Percentiles rank a stretch among this genome's conserved stretches.
Evolutionary conservation across 2,329 filamentous ascomycete species (phyloP).

Genomic region (Ophiognomonia clavigignenti-juglandacearum): DNA sequence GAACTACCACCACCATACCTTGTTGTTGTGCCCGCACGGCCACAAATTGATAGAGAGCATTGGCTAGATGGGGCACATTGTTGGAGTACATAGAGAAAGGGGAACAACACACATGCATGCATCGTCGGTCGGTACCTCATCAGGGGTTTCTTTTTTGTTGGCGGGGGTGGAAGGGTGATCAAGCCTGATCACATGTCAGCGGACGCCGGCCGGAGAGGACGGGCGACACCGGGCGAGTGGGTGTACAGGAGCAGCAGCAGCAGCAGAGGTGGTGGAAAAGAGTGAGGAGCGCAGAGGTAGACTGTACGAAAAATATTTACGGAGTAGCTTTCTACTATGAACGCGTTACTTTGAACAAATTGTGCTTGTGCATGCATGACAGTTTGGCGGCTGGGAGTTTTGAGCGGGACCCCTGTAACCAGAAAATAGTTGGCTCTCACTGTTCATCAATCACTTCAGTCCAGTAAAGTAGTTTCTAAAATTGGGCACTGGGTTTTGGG

Average conservation of each 20-base stretch:
- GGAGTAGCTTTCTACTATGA: conserved; percentile 1
- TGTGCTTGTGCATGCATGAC: background rate
- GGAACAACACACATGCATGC: background rate
- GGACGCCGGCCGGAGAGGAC: too few relatives aligned
- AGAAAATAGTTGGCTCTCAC: background rate
- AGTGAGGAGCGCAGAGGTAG: background rate
- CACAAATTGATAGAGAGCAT: background rate
- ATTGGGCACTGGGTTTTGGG: too few relatives aligned
- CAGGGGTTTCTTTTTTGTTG: background rate
- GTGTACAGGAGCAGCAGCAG: background rate
- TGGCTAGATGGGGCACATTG: background rate
- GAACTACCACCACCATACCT: background rate
- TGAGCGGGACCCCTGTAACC: background rate
- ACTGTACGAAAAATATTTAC: conserved; percentile 8
- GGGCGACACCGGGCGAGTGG: too few relatives aligned
- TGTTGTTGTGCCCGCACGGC: background rate
- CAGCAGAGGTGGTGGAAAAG: background rate
- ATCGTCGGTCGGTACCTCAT: conserved; percentile 3
- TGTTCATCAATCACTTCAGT: too few relatives aligned
- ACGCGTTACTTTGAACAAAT: background rate
- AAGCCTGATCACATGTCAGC: background rate
- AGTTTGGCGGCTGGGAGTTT: background rate
- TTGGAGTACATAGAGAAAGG: conserved; percentile 3
- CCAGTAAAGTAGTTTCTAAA: background rate
- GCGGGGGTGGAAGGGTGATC: background rate